Conservation (phyloP, 371 early-diverging fungal species). For the Encephalitozoon hellem region DNA sequence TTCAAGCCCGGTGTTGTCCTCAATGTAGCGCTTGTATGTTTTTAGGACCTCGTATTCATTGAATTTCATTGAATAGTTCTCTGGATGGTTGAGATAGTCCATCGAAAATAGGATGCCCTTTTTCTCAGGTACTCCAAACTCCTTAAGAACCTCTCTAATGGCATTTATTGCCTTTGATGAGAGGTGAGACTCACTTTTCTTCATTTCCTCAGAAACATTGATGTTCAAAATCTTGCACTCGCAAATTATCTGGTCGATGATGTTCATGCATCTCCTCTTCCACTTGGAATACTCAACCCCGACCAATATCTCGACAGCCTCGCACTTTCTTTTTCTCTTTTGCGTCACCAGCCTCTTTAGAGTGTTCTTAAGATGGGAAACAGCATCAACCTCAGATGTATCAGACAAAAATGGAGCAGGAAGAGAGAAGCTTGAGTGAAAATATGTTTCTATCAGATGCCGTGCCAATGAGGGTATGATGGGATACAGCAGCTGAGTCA, state of each 20-base stretch:
- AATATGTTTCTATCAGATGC: constrained; percentile 35
- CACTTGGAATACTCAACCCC: constrained; percentile 33
- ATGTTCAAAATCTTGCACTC: neutral
- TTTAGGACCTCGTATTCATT: constrained; percentile 42
- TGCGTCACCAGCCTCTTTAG: constrained; percentile 3
- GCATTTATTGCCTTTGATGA: neutral
- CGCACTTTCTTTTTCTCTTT: constrained; percentile 2
- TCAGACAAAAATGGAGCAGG: neutral
- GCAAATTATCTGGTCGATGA: constrained; percentile 12
- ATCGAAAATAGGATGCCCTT: constrained; percentile 47
- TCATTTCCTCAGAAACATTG: neutral
- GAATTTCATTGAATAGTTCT: constrained; percentile 36
- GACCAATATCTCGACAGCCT: constrained; percentile 30
- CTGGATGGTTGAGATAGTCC: constrained; percentile 38
- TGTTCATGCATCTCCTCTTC: constrained; percentile 42
- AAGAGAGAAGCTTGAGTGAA: constrained; percentile 24
- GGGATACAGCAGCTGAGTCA: constrained; percentile 48
- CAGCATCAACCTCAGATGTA: neutral
- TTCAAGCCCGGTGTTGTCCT: constrained; percentile 5
- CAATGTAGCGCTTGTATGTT: constrained; percentile 24
- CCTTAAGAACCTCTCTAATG: neutral
- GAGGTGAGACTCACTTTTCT: neutral
- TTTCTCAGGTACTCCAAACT: constrained; percentile 19
- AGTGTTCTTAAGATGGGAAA: constrained; percentile 33
- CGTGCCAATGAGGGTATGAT: constrained; percentile 35